A percentile compares a stretch with the other conserved stretches of the same genome.
Evolutionary conservation across 2,329 filamentous ascomycete species (phyloP).

Genomic region (Neurospora crassa): DNA sequence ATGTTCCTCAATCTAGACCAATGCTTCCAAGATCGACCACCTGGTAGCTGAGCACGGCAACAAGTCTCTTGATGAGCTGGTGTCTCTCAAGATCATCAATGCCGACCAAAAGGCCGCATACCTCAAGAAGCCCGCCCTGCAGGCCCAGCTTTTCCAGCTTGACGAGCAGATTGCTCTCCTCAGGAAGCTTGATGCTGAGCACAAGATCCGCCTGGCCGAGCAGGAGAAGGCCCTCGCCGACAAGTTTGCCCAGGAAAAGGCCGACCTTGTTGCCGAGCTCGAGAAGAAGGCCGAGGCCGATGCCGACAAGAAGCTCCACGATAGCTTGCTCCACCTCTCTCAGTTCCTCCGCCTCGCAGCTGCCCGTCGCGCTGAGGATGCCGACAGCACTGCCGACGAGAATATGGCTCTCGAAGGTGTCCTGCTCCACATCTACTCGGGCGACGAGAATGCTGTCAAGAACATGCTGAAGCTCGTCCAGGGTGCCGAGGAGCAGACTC

Average conservation of each 20-base stretch:
- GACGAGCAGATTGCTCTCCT: slow-evolving; percentile 68
- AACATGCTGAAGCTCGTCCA: slow-evolving; percentile 71
- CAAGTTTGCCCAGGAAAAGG: slow-evolving; percentile 43
- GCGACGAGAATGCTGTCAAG: slow-evolving; percentile 63
- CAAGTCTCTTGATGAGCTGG: slow-evolving; percentile 64
- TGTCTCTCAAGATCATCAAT: slow-evolving; percentile 65
- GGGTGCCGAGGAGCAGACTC: slow-evolving; percentile 56
- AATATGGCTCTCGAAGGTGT: slow-evolving; percentile 75
- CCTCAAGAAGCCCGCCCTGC: slow-evolving; percentile 65
- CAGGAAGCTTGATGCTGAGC: slow-evolving; percentile 67
- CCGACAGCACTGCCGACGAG: slow-evolving; percentile 55
- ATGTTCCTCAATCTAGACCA: slow-evolving; percentile 36
- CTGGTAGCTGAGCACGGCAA: slow-evolving; percentile 60
- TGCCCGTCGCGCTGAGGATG: slow-evolving; percentile 62
- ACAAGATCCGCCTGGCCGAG: slow-evolving; percentile 49
- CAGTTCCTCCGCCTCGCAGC: slow-evolving; percentile 75
- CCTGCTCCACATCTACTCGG: slow-evolving; percentile 67
- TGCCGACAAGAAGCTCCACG: slow-evolving; percentile 46
- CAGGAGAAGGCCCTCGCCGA: slow-evolving; percentile 47
- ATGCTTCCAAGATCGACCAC: slow-evolving; percentile 62
- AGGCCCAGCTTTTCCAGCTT: slow-evolving; percentile 56
- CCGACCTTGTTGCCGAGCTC: slow-evolving; percentile 40
- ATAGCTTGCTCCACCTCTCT: slow-evolving; percentile 60
- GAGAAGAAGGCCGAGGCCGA: slow-evolving; percentile 46
- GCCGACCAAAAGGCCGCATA: slow-evolving; percentile 68